phyloP scores from a whole-genome alignment of 371 early-diverging fungal genomes.

The Saksenaea vasiformis region DNA sequence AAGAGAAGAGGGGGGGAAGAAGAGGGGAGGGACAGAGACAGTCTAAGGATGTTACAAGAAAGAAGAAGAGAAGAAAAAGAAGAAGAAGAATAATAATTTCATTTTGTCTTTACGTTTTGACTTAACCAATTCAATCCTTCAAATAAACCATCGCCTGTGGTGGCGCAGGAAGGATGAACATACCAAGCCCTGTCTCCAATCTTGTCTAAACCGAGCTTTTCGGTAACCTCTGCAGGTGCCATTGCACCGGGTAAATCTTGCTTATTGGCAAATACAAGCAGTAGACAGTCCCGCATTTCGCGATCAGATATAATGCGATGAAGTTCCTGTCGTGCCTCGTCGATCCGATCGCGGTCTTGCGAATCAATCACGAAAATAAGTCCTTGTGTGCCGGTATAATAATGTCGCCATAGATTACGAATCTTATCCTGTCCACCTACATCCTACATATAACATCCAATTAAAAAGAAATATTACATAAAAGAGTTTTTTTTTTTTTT shows the following conservation, averaged over 20 bases:
- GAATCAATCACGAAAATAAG: constrained; percentile 89
- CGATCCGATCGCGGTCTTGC: constrained; percentile 81
- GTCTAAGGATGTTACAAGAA: neutral
- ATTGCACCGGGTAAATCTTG: constrained; percentile 84
- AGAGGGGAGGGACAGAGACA: no score
- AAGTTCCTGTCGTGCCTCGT: constrained; percentile 82
- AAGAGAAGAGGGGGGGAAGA: no score
- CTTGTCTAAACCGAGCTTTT: constrained; percentile 73
- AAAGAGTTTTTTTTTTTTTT: neutral
- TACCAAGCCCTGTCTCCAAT: constrained; percentile 84
- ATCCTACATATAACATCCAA: no score
- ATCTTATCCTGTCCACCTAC: constrained; percentile 93
- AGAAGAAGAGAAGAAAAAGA: constrained; percentile 1
- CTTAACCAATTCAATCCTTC: constrained; percentile 90
- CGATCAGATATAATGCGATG: constrained; percentile 80
- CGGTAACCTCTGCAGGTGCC: constrained; percentile 81
- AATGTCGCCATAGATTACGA: constrained; percentile 88
- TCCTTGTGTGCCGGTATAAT: constrained; percentile 87
- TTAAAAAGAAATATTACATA: no score
- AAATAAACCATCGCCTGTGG: constrained; percentile 86
- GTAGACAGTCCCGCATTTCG: constrained; percentile 81
- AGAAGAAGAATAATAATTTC: constrained; percentile 10
- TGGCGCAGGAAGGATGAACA: constrained; percentile 85
- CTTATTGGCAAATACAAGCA: constrained; percentile 88
- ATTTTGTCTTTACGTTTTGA: constrained; percentile 78